Base-by-base conservation (phyloP, 805 yeast species). In the Kodamaea neixiangensis region DNA sequence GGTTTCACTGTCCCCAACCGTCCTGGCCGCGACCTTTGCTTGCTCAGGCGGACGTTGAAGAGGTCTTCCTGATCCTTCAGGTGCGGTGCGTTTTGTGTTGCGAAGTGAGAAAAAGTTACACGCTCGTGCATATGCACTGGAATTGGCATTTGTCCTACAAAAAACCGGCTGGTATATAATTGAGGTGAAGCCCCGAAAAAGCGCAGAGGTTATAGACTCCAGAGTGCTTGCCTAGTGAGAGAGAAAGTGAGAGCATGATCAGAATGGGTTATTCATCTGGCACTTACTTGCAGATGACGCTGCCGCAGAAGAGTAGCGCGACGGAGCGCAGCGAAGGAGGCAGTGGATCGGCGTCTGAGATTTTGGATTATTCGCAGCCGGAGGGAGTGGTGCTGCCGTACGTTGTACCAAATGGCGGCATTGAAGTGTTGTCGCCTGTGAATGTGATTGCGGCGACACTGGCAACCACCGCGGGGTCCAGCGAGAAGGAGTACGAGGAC, bases 401-500 rank as follows among this genome's bases (percentile, higher is more conserved):
- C 10, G 40, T 35, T n/a, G 40, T 35, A 5, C 19, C 19, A 4
- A 3, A 14, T 5, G 20, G 4, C 10, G 19, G 19, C n/a, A 14
- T 17, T 5, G 40, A 17, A 7, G 40, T 35, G 10, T 7, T 35
- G 6, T 17, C 17, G 20, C 40, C 40, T 22, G 9, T 22, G 9
- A 22, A 22, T 22, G 29, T 22, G 29, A 22, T 22, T 22, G n/a
- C n/a, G n/a, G n/a, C n/a, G 29, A 22, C 29, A 22, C 7, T 22
- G 4, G 19, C 40, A 15, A 35, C 40, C n/a, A 11, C n/a, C 14
- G 14, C 37, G 4, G 20, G 20, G 5, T 14, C 19, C 6, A 35
- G 19, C 10, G 40, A 35, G 11, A 35, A 35, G 19, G 40, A 35
- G 4, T 35, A 14, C 25, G 53, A 54, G 17, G 57, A 54, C 40